Evolutionary conservation across 768 basidiomycete species (phyloP).

Genomic region (Lactifluus piperatus): DNA sequence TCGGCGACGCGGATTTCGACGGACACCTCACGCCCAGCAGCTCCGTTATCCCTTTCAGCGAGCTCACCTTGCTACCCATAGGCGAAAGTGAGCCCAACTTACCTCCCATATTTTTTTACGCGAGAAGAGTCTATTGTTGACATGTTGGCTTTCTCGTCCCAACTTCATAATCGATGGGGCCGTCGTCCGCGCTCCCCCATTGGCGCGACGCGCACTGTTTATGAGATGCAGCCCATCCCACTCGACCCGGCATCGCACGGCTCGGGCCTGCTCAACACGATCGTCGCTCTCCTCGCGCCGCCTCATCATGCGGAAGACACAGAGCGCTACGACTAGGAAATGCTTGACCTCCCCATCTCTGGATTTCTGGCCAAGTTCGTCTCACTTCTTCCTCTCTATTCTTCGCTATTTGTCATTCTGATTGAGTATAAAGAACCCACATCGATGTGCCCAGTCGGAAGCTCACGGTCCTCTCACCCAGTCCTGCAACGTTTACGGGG

Average conservation of each 20-base stretch:
- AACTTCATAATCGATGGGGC: slow-evolving; percentile 79
- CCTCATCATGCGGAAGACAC: slow-evolving; percentile 52
- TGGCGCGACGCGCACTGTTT: slow-evolving; percentile 79
- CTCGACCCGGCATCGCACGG: slow-evolving; percentile 66
- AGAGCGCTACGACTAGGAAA: slow-evolving; percentile 80
- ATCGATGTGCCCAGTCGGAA: slow-evolving; percentile 67
- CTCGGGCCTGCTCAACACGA: slow-evolving; percentile 73
- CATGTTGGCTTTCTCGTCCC: neutral
- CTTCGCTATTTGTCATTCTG: slow-evolving; percentile 1
- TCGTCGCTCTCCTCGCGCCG: slow-evolving; percentile 75
- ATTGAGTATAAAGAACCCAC: slow-evolving; percentile 45
- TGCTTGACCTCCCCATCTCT: slow-evolving; percentile 70
- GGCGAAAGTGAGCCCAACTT: slow-evolving; percentile 60
- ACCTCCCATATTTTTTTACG: neutral
- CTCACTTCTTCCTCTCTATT: neutral
- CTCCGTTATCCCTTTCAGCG: slow-evolving; percentile 71
- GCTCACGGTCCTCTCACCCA: slow-evolving; percentile 82
- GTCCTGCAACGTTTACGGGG: slow-evolving; percentile 66
- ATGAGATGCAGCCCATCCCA: slow-evolving; percentile 80
- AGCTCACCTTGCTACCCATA: slow-evolving; percentile 78
- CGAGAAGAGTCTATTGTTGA: neutral
- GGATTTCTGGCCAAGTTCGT: slow-evolving; percentile 84
- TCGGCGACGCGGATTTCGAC: slow-evolving; percentile 66
- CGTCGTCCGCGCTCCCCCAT: slow-evolving; percentile 93
- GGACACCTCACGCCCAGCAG: slow-evolving; percentile 81